Evolutionary conservation across 2,329 filamentous ascomycete genomes (phyloP).

Genomic region (Penicillium psychrosexuale): DNA sequence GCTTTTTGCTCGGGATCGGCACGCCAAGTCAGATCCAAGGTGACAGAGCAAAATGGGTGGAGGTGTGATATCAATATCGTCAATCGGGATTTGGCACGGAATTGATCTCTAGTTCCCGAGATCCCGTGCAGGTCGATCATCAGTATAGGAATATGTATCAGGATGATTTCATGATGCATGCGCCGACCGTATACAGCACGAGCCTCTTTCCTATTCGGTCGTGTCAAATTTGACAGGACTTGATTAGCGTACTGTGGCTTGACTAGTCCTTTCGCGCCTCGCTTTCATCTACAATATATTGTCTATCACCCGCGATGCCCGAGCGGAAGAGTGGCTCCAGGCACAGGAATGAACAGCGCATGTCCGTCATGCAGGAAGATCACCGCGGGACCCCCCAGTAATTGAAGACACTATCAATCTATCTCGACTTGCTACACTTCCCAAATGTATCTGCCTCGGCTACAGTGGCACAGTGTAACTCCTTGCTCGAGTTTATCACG

Average conservation of each 20-base stretch:
- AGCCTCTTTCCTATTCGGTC: neutral
- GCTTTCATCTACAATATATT: neutral
- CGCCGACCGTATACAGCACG: neutral
- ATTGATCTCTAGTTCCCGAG: slow-evolving; percentile 12
- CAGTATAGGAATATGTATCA: neutral
- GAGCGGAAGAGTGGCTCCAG: neutral
- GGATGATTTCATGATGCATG: neutral
- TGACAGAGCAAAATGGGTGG: slow-evolving; percentile 1
- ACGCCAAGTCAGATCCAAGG: neutral
- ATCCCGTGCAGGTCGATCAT: slow-evolving; percentile 8
- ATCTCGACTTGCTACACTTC: neutral
- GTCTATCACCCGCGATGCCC: neutral
- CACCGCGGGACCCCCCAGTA: neutral
- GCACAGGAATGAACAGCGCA: neutral
- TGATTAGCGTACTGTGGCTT: neutral
- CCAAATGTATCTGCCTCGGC: neutral
- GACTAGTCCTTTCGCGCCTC: neutral
- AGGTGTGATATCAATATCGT: neutral
- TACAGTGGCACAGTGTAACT: slow-evolving; percentile 1
- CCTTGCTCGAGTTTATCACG: neutral
- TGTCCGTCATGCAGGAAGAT: slow-evolving; percentile 1
- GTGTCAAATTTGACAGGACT: neutral
- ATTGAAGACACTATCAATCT: neutral
- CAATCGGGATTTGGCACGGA: too few species aligned
- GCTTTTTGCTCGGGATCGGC: slow-evolving; percentile 3